These are phyloP conservation scores for Alternaria brassicae DNA, from an alignment of 2,329 filamentous ascomycete genomes.

Conservation along the genomic window DNA sequence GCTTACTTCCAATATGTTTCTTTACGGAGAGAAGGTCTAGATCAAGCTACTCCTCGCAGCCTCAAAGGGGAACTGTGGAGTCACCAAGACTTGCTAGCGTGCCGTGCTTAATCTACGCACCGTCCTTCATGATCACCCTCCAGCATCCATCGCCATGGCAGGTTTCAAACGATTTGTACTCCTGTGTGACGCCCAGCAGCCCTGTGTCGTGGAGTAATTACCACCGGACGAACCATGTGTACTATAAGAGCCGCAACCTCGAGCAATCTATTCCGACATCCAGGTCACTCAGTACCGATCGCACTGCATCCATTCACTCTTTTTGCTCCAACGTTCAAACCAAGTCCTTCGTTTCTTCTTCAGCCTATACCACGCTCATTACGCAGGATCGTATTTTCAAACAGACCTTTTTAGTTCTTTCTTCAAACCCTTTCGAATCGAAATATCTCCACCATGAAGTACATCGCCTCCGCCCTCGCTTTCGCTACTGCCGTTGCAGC, in stretches of 20 bases:
- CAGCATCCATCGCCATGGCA: slow-evolving; percentile 25
- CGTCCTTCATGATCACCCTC: slow-evolving; percentile 35
- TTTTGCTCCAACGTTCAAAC: slow-evolving; percentile 21
- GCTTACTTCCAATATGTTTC: slow-evolving; percentile 3
- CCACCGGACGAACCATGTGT: slow-evolving; percentile 4
- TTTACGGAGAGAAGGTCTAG: slow-evolving; percentile 4
- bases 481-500: slow-evolving; percentile 41
- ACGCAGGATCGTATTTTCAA: slow-evolving; percentile 12
- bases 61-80: slow-evolving; percentile 14
- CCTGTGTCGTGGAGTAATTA: slow-evolving; percentile 29
- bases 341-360: slow-evolving; percentile 14
- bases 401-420: slow-evolving; percentile 7
- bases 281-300: slow-evolving; percentile 26
- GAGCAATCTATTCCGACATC: slow-evolving; percentile 30
- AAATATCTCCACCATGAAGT: slow-evolving; percentile 38
- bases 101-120: slow-evolving; percentile 42
- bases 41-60: slow-evolving; percentile 4
- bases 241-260: slow-evolving; percentile 27
- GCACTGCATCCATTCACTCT: slow-evolving; percentile 20
- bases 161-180: slow-evolving; percentile 27
- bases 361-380: slow-evolving; percentile 9
- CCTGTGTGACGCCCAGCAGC: slow-evolving; percentile 14
- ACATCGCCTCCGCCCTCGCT: slow-evolving; percentile 36
- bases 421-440: not conserved
- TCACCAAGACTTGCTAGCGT: slow-evolving; percentile 29